Evolutionary conservation across 768 basidiomycete species (phyloP).

Genomic region (Hysterangium stoloniferum): DNA sequence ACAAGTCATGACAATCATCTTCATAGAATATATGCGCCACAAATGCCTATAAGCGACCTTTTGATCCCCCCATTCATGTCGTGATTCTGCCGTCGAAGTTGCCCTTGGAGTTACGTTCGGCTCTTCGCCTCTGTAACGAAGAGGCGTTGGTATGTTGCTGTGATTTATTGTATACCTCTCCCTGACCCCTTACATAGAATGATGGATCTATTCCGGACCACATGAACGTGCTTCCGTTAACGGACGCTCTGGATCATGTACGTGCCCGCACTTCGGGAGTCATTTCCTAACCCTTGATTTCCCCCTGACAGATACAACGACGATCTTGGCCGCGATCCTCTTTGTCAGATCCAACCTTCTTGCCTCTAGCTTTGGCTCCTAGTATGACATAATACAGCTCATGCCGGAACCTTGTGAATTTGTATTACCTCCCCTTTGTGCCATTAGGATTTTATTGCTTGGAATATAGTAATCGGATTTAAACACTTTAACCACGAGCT

Average conservation of each 20-base stretch:
- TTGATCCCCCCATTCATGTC: constrained; percentile 65
- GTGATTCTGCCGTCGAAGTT: constrained; percentile 67
- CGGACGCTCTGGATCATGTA: constrained; percentile 56
- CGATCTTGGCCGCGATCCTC: constrained; percentile 41
- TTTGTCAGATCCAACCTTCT: constrained; percentile 43
- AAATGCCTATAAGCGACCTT: constrained; percentile 52
- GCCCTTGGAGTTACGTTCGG: constrained; percentile 60
- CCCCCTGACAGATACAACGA: constrained; percentile 38
- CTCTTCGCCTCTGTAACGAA: constrained; percentile 67
- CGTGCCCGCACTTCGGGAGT: constrained; percentile 16
- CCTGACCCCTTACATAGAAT: constrained; percentile 28
- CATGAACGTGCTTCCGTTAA: constrained; percentile 62
- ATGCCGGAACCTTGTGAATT: too few relatives aligned
- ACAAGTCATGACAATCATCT: background rate
- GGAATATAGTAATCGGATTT: too few relatives aligned
- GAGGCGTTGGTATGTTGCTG: constrained; percentile 40
- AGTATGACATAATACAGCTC: too few relatives aligned
- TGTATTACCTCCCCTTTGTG: too few relatives aligned
- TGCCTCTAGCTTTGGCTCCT: constrained; percentile 35
- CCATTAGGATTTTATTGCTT: too few relatives aligned
- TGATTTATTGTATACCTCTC: background rate
- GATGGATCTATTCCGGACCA: constrained; percentile 54
- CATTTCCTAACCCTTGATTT: constrained; percentile 12
- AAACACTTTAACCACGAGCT: too few relatives aligned
- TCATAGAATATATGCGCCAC: constrained; percentile 45